These are phyloP conservation scores for sorghum (Sorghum bicolor) DNA, from an alignment of 176 grass and related monocot genomes.

Conservation along the genomic window DNA sequence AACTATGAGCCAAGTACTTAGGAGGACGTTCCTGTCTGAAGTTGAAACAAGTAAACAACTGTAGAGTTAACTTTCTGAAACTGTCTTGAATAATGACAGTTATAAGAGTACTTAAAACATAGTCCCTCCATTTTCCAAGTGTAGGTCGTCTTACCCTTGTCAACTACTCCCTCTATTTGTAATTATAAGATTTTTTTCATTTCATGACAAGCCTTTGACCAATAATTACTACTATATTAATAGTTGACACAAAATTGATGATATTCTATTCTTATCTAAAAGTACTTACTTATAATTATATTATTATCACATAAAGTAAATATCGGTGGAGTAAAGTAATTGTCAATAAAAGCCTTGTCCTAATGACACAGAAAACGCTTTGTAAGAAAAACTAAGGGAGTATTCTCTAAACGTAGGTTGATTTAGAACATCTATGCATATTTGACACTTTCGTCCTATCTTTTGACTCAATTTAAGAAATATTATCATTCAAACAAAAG, in stretches of 20 bases:
- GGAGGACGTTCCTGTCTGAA: slow-evolving; percentile 38
- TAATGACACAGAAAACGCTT: background rate
- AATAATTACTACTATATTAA: background rate
- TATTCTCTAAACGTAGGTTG: background rate
- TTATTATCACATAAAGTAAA: background rate
- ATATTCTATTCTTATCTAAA: background rate
- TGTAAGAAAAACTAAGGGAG: background rate
- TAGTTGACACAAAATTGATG: background rate
- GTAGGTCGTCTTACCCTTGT: background rate
- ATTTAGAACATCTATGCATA: background rate
- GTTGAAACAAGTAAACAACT: slow-evolving; percentile 14
- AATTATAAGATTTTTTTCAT: background rate
- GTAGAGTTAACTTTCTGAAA: background rate
- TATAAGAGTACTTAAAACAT: background rate
- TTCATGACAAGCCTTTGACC: background rate
- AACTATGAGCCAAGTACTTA: background rate
- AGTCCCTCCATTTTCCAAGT: background rate
- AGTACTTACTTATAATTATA: background rate
- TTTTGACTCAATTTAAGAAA: too few species aligned
- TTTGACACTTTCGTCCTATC: background rate
- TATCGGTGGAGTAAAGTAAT: background rate
- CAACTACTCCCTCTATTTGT: background rate
- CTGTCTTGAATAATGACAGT: background rate
- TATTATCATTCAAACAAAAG: too few species aligned
- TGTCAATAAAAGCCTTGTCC: background rate